These are phyloP conservation scores for Coemansia erecta DNA, from an alignment of 192 early-diverging fungal species.

Conservation along the genomic window DNA sequence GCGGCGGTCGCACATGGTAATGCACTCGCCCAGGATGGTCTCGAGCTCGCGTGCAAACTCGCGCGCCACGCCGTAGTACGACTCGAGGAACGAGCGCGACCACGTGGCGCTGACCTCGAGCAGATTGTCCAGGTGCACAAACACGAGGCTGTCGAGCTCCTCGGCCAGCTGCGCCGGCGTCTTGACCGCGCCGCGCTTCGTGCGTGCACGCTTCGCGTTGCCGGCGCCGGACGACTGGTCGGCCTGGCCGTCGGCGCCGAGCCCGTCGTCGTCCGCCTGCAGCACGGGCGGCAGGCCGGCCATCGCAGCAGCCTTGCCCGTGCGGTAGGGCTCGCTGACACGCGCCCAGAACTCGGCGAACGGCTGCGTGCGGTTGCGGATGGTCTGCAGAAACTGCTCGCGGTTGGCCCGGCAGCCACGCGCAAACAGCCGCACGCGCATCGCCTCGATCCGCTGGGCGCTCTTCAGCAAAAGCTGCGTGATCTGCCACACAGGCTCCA, in stretches of 20 bases:
- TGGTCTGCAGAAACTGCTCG: conserved; percentile 52
- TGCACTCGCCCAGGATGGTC: conserved; percentile 55
- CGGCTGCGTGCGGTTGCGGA: conserved; percentile 50
- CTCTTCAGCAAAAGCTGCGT: conserved; percentile 55
- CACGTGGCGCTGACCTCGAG: conserved; percentile 52
- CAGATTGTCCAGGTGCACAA: conserved; percentile 52
- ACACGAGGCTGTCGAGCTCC: conserved; percentile 51
- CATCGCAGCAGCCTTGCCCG: conserved; percentile 23
- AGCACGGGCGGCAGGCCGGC: conserved; percentile 2
- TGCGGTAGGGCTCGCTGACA: conserved; percentile 49
- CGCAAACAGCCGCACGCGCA: conserved; percentile 55
- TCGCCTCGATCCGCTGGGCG: conserved; percentile 54
- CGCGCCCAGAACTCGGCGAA: conserved; percentile 59
- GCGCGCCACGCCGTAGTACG: conserved; percentile 55
- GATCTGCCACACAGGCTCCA: conserved; percentile 66
- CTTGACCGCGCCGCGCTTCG: conserved; percentile 19
- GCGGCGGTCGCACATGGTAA: conserved; percentile 54
- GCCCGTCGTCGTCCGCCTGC: not conserved
- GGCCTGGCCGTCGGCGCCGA: conserved; percentile 2
- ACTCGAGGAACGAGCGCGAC: conserved; percentile 55
- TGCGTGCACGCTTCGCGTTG: not conserved
- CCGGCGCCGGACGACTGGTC: conserved; percentile 4
- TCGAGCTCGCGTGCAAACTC: conserved; percentile 57
- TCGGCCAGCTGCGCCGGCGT: conserved; percentile 26
- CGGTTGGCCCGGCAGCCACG: conserved; percentile 50